Evolutionary conservation across 305 asterid species (phyloP).

Genomic region (Andrographis paniculata): DNA sequence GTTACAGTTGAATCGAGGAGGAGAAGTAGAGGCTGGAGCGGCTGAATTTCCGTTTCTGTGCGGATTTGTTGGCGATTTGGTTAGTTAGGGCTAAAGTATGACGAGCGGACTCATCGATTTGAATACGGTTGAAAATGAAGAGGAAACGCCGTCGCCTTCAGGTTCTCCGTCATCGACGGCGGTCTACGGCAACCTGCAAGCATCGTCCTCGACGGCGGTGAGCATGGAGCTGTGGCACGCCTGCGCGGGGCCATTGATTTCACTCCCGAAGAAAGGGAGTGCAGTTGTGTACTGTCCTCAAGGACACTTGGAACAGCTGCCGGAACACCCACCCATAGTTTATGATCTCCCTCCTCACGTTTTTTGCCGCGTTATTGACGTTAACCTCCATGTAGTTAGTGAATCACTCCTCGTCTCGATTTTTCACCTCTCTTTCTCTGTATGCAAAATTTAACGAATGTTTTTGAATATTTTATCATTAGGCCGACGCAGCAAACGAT

Average conservation of each 20-base stretch:
- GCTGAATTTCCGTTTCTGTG: constrained; percentile 1
- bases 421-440: no score
- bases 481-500: constrained; percentile 81
- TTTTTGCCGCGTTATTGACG: constrained; percentile 89
- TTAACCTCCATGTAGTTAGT: constrained; percentile 60
- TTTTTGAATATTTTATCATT: constrained; percentile 8
- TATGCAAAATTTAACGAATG: neutral
- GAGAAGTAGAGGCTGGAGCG: neutral
- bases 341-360: constrained; percentile 76
- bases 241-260: constrained; percentile 93
- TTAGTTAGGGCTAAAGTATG: constrained; percentile 44
- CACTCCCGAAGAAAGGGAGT: constrained; percentile 79
- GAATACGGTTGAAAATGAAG: constrained; percentile 58
- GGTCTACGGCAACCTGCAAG: constrained; percentile 41
- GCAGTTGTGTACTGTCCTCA: constrained; percentile 85
- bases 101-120: constrained; percentile 68
- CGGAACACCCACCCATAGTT: constrained; percentile 37
- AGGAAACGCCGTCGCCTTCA: constrained; percentile 27
- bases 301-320: constrained; percentile 76
- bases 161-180: constrained; percentile 31
- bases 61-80: constrained; percentile 15
- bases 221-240: constrained; percentile 99
- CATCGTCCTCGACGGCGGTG: constrained; percentile 34
- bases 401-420: neutral
- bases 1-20: neutral